Evolutionary conservation across 371 early-diverging fungal genomes (phyloP).

Genomic region (Chytridium lagenaria): DNA sequence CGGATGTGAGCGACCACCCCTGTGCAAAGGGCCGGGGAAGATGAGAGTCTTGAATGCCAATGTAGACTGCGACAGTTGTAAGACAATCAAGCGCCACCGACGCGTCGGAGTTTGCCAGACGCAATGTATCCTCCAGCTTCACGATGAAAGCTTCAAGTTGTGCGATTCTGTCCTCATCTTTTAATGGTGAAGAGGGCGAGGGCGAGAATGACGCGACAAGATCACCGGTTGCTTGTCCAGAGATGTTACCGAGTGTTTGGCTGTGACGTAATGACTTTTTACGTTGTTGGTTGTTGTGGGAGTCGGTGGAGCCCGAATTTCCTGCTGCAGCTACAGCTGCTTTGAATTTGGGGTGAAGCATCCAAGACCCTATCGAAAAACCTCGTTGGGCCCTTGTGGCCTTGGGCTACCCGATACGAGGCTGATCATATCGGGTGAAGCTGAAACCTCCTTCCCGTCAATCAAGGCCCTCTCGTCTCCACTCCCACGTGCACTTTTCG

Average conservation of each 20-base stretch:
- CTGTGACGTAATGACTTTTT: too few species aligned
- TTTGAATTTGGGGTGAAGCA: neutral
- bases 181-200: neutral
- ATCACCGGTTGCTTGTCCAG: too few species aligned
- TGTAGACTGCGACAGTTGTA: neutral
- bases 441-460: neutral
- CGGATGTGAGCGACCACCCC: too few species aligned
- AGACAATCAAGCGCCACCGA: neutral
- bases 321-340: too few species aligned
- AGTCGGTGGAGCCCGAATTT: too few species aligned
- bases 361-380: slow-evolving; percentile 7
- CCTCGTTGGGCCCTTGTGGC: neutral
- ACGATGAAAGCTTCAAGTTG: neutral
- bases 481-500: neutral
- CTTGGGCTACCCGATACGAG: neutral
- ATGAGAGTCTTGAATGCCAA: neutral
- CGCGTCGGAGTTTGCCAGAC: neutral
- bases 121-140: neutral
- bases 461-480: neutral
- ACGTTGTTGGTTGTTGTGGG: too few species aligned
- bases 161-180: neutral
- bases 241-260: too few species aligned
- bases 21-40: neutral
- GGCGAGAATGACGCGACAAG: neutral
- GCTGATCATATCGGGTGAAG: neutral